These are phyloP conservation scores for Backusella macrospora DNA, from an alignment of 192 early-diverging fungal species.

Conservation along the genomic window DNA sequence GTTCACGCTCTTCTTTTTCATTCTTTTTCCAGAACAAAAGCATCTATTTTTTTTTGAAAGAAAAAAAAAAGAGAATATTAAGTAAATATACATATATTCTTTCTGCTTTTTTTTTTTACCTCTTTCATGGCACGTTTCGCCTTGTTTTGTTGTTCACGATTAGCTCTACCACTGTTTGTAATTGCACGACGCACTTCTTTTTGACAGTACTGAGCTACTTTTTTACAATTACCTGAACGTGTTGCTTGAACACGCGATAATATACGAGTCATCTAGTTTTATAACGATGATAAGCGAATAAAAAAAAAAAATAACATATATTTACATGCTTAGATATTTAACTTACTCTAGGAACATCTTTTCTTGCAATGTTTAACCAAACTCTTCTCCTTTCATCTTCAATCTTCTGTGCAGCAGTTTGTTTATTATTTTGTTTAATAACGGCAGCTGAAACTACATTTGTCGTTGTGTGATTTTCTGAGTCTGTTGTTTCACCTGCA, in stretches of 20 bases:
- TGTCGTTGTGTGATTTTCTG: not conserved
- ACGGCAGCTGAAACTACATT: not conserved
- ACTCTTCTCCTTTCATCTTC: slow-evolving; percentile 32
- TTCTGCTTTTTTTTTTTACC: not conserved
- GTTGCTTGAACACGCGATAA: slow-evolving; percentile 47
- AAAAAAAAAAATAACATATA: not conserved
- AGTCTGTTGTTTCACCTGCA: slow-evolving; percentile 1
- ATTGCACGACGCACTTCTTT: slow-evolving; percentile 68
- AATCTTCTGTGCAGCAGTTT: slow-evolving; percentile 8
- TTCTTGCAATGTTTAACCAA: slow-evolving; percentile 31
- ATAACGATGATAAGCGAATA: slow-evolving; percentile 22
- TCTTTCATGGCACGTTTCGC: slow-evolving; percentile 69
- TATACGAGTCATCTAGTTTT: slow-evolving; percentile 48
- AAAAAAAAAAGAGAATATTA: slow-evolving; percentile 1
- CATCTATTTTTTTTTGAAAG: slow-evolving; percentile 45
- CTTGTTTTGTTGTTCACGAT: slow-evolving; percentile 63
- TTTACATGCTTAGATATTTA: not conserved
- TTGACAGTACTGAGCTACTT: slow-evolving; percentile 71
- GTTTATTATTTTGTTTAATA: not conserved
- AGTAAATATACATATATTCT: not conserved
- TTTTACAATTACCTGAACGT: slow-evolving; percentile 64
- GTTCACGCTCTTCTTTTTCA: slow-evolving; percentile 88
- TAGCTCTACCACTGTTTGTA: slow-evolving; percentile 52
- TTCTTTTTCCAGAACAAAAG: slow-evolving; percentile 90
- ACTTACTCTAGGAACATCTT: slow-evolving; percentile 10